Evolutionary conservation across 805 yeast genomes (phyloP).

Genomic region (Ogataea sp.): DNA sequence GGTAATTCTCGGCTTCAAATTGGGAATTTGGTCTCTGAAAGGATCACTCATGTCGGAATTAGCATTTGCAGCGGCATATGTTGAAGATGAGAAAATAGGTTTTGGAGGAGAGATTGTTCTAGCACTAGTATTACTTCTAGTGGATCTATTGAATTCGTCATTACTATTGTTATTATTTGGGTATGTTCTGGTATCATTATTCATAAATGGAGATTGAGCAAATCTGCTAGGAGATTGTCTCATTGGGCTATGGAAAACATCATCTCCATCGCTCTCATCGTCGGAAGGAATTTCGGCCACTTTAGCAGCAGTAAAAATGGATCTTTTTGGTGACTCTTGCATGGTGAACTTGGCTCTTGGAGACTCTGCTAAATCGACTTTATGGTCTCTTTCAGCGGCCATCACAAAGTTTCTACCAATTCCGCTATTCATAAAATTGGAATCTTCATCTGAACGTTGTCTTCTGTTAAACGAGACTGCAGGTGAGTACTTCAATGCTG

Average conservation of each 20-base stretch:
- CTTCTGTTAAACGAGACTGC: conserved; percentile 30
- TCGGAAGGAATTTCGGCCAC: conserved; percentile 41
- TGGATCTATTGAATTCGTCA: conserved; percentile 29
- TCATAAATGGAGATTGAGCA: conserved; percentile 12
- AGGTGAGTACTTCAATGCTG: conserved; percentile 35
- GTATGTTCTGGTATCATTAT: neutral
- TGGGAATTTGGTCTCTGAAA: conserved; percentile 14
- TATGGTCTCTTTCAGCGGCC: conserved; percentile 26
- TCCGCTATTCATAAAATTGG: conserved; percentile 26
- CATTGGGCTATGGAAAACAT: conserved; percentile 19
- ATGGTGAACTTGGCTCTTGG: conserved; percentile 63
- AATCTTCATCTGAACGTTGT: conserved; percentile 21
- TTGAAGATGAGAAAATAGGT: conserved; percentile 55
- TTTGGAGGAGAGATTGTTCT: conserved; percentile 54
- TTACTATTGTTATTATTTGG: conserved; percentile 1
- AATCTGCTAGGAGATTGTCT: conserved; percentile 16
- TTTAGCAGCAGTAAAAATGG: conserved; percentile 39
- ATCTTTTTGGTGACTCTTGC: conserved; percentile 65
- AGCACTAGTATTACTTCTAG: conserved; percentile 22
- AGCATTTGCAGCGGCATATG: conserved; percentile 57
- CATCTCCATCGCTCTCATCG: conserved; percentile 23
- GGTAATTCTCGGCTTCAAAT: conserved; percentile 10
- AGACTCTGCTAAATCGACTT: conserved; percentile 25
- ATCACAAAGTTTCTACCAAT: conserved; percentile 30
- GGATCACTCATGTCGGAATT: conserved; percentile 22